Evolutionary conservation across 176 grass and related monocot genomes (phyloP), one percentile per base, ranked within the genome.

Genomic region (Poa pratensis): DNA sequence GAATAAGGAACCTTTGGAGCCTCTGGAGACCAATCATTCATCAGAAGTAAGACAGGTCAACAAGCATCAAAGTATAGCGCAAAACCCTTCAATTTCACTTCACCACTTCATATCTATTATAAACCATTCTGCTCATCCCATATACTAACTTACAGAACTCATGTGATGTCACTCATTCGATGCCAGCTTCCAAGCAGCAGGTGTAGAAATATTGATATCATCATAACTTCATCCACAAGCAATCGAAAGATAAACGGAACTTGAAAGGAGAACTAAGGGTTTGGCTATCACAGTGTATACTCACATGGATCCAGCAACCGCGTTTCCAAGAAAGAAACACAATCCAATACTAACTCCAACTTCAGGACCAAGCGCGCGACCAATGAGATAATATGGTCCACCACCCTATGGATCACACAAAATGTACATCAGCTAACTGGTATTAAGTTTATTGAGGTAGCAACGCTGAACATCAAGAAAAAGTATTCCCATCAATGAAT

Each of bases 321-420:
- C 96, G 86, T 99, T 99, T 77, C 96, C 96, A 70, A 99, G 93
- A 81, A 96, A 99, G 82, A 99, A 99, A 84, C 96, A 99, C 71
- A 99, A 87, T 83, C 96, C 96, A 69, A 99, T 99, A 90, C 96
- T 99, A 79, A 99, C 96, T 94, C 96, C 96, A 89, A 99, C 96
- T 96, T 99, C 96, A 86, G 96, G 96, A 71, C 96, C 96, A 73
- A 99, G 91, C 66, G 96, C 93, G 43, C 96, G 89, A 49, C 96
- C 96, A 81, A 99, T 99, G 52, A 99, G 96, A 92, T 99, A 99
- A 88, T 99, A 99, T 43, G 96, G 96, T 12, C 96, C 96, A 65
- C 96, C 96, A 34, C 96, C 96, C 96, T 99, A 90, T 82, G 81
- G 39, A 73, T 22, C 68, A 87, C 52, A 80, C 14, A 50, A 78